A percentile compares a stretch with the other conserved stretches of the same genome.
Conservation (phyloP, 805 yeast genomes). For the Ogataea allantospora region DNA sequence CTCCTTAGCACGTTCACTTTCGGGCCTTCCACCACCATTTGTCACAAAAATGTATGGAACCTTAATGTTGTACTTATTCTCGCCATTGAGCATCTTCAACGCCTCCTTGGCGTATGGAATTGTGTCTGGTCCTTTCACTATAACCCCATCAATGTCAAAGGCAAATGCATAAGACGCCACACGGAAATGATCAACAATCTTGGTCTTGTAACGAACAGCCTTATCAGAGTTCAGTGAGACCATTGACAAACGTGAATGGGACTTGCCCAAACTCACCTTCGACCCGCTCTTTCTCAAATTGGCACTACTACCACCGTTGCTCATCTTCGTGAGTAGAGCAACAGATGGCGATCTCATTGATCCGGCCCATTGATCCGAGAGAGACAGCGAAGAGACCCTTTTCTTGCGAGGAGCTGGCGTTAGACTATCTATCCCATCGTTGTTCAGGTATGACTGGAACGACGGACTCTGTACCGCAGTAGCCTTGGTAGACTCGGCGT, state of each 20-base stretch:
- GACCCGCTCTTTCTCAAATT: constrained; percentile 20
- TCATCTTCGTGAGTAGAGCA: constrained; percentile 25
- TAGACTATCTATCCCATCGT: constrained; percentile 69
- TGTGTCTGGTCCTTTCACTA: constrained; percentile 79
- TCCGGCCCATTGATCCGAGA: constrained; percentile 68
- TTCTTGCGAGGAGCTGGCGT: constrained; percentile 61
- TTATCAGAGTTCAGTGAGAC: constrained; percentile 27
- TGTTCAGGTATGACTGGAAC: constrained; percentile 55
- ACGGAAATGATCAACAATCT: constrained; percentile 63
- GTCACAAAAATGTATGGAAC: constrained; percentile 86
- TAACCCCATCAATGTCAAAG: constrained; percentile 90
- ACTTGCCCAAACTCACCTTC: constrained; percentile 19
- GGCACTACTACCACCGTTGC: constrained; percentile 20
- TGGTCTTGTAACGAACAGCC: constrained; percentile 43
- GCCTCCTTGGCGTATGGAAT: constrained; percentile 81
- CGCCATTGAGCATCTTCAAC: constrained; percentile 68
- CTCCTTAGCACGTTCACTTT: constrained; percentile 68
- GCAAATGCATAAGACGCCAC: constrained; percentile 86
- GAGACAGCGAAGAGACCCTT: constrained; percentile 62
- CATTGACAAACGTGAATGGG: constrained; percentile 29
- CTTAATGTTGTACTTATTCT: constrained; percentile 69
- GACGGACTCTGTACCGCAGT: constrained; percentile 17
- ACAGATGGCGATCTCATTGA: constrained; percentile 28
- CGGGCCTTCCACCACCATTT: constrained; percentile 91
- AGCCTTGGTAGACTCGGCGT: constrained; percentile 14